These are phyloP conservation scores for Penicillium brasilianum DNA, from an alignment of 2,329 filamentous ascomycete genomes.

Conservation along the genomic window DNA sequence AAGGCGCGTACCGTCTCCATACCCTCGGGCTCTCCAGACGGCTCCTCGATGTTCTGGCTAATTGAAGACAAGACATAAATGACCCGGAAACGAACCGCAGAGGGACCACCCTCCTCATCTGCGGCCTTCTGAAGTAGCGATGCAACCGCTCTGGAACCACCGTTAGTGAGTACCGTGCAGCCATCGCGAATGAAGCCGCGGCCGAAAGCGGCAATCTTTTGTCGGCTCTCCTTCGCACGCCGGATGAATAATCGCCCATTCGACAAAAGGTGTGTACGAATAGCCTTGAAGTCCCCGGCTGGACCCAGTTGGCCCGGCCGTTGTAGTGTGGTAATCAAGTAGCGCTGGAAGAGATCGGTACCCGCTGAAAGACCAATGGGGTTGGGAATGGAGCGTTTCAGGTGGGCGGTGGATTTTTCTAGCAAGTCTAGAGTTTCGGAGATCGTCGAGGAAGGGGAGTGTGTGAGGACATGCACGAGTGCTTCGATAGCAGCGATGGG, in stretches of 20 bases:
- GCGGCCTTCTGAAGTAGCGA: conserved; percentile 76
- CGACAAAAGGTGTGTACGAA: conserved; percentile 79
- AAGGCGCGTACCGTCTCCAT: conserved; percentile 73
- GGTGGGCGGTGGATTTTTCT: conserved; percentile 73
- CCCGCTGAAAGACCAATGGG: conserved; percentile 91
- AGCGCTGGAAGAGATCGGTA: conserved; percentile 93
- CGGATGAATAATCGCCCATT: conserved; percentile 88
- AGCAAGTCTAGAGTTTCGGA: conserved; percentile 92
- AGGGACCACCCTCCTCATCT: conserved; percentile 60
- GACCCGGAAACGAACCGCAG: conserved; percentile 75
- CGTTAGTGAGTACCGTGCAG: conserved; percentile 84
- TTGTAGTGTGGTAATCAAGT: conserved; percentile 77
- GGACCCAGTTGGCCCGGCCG: conserved; percentile 57
- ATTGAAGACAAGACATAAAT: conserved; percentile 69
- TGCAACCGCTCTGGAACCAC: conserved; percentile 82
- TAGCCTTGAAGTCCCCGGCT: conserved; percentile 76
- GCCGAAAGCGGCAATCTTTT: conserved; percentile 80
- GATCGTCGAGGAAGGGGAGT: conserved; percentile 81
- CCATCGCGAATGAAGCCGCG: conserved; percentile 79
- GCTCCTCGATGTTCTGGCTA: conserved; percentile 34
- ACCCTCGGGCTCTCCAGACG: conserved; percentile 62
- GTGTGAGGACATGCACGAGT: conserved; percentile 82
- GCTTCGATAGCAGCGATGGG: conserved; percentile 93
- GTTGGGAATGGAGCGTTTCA: conserved; percentile 81
- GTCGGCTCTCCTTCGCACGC: conserved; percentile 81